phyloP scores from a whole-genome alignment of 2,329 filamentous ascomycete genomes.

The Aspergillus ruber region DNA sequence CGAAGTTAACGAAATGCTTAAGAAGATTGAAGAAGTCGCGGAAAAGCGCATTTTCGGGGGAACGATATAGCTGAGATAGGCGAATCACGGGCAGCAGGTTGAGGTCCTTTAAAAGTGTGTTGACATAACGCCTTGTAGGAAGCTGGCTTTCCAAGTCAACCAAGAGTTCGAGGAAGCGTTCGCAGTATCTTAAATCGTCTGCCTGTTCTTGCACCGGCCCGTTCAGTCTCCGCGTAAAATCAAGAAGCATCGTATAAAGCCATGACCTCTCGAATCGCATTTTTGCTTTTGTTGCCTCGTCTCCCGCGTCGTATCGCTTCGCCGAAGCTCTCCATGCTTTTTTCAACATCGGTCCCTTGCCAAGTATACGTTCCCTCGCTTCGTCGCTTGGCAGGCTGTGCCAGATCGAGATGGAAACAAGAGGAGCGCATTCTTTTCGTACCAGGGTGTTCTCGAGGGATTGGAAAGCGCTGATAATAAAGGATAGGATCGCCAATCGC shows the following conservation, averaged over 20 bases:
- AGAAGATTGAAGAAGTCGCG: constrained; percentile 76
- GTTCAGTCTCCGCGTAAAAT: constrained; percentile 73
- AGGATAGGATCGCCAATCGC: constrained; percentile 76
- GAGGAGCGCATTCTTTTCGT: constrained; percentile 89
- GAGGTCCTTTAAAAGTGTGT: constrained; percentile 76
- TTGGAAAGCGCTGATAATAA: constrained; percentile 87
- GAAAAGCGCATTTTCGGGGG: constrained; percentile 67
- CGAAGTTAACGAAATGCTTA: constrained; percentile 78
- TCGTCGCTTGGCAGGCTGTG: constrained; percentile 79
- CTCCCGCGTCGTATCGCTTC: constrained; percentile 81
- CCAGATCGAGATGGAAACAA: constrained; percentile 94
- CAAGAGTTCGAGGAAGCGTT: constrained; percentile 86
- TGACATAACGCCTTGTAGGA: constrained; percentile 88
- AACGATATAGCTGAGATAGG: constrained; percentile 70
- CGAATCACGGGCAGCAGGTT: constrained; percentile 72
- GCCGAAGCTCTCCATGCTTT: constrained; percentile 86
- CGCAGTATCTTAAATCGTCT: constrained; percentile 74
- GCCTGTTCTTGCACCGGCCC: constrained; percentile 32
- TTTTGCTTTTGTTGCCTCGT: constrained; percentile 69
- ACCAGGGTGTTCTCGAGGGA: constrained; percentile 84
- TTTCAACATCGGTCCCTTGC: constrained; percentile 65
- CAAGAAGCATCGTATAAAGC: constrained; percentile 78
- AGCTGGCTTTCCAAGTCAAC: constrained; percentile 88
- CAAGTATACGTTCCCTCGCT: constrained; percentile 65
- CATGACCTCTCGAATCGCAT: constrained; percentile 88